Evolutionary conservation across 2,329 filamentous ascomycete genomes (phyloP).

Genomic region (Penicillium thymicola): DNA sequence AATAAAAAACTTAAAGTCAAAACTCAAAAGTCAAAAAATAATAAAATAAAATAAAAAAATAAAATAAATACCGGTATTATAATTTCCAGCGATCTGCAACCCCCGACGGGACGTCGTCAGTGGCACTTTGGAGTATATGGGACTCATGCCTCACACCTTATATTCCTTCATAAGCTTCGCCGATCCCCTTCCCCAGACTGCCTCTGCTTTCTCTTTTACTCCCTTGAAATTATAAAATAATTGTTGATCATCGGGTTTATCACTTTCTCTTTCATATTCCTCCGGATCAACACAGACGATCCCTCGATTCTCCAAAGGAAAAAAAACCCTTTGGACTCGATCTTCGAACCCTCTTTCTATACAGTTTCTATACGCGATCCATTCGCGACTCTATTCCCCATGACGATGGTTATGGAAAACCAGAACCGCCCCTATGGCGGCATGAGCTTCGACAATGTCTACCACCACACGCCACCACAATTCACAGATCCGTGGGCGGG

Average conservation of each 20-base stretch:
- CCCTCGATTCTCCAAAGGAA: not conserved
- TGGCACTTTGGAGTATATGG: conserved; percentile 33
- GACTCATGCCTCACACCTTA: conserved; percentile 27
- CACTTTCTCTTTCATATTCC: conserved; percentile 11
- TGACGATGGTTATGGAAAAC: conserved; percentile 94
- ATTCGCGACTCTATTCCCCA: conserved; percentile 48
- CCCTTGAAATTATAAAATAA: conserved; percentile 10
- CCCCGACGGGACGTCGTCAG: conserved; percentile 42
- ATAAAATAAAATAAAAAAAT: not conserved
- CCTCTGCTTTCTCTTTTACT: conserved; percentile 21
- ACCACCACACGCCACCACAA: conserved; percentile 61
- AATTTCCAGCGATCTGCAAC: conserved; percentile 36
- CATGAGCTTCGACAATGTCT: conserved; percentile 78
- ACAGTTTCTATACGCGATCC: conserved; percentile 13
- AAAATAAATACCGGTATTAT: conserved; percentile 15
- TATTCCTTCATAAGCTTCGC: conserved; percentile 45
- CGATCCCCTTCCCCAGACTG: conserved; percentile 44
- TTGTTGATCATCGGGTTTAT: conserved; percentile 18
- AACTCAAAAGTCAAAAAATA: not conserved
- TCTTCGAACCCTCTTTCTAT: not conserved
- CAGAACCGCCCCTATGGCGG: conserved; percentile 77
- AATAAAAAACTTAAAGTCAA: not conserved
- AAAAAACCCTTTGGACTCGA: not conserved
- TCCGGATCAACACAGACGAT: conserved; percentile 7
- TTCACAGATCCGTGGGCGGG: conserved; percentile 90